A percentile compares a stretch with the other conserved stretches of the same genome.
Evolutionary conservation across 345 rosid species (phyloP).

Genomic region (Tarenaya hassleriana): DNA sequence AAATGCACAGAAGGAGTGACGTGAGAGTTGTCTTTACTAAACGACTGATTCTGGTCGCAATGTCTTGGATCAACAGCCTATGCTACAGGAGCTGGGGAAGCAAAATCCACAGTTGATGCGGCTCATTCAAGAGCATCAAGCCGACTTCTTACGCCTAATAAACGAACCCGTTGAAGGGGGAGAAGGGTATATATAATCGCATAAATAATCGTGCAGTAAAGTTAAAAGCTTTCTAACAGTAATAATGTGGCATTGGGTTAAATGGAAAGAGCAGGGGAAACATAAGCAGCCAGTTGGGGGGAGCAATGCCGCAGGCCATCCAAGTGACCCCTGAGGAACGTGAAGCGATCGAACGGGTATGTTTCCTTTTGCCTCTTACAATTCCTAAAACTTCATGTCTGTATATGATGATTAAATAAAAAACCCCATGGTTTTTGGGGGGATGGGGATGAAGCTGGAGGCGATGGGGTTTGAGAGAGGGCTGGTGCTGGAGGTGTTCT

Average conservation of each 20-base stretch:
- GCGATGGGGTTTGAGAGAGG: constrained; percentile 73
- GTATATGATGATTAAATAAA: too few relatives aligned
- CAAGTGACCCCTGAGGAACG: constrained; percentile 64
- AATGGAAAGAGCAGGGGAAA: too few relatives aligned
- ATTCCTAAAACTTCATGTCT: neutral
- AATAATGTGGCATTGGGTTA: too few relatives aligned
- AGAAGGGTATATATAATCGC: constrained; percentile 50
- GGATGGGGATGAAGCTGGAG: constrained; percentile 66
- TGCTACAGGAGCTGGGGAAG: constrained; percentile 61
- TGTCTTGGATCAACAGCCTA: constrained; percentile 38
- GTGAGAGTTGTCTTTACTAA: neutral
- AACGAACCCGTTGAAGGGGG: constrained; percentile 62
- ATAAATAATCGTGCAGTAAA: too few relatives aligned
- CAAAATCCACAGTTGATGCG: constrained; percentile 54
- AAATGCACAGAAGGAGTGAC: neutral
- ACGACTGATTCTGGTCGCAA: neutral
- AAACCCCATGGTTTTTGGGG: too few relatives aligned
- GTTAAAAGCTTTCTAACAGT: too few relatives aligned
- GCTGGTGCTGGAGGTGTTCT: constrained; percentile 49
- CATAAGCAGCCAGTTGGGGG: constrained; percentile 46
- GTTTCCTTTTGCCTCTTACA: constrained; percentile 1
- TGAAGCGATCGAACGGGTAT: constrained; percentile 66
- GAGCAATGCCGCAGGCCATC: constrained; percentile 63
- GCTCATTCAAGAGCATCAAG: constrained; percentile 60
- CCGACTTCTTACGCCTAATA: constrained; percentile 50